These are phyloP conservation scores for Fusarium praegraminearum DNA, from an alignment of 2,329 filamentous ascomycete genomes.

Conservation along the genomic window DNA sequence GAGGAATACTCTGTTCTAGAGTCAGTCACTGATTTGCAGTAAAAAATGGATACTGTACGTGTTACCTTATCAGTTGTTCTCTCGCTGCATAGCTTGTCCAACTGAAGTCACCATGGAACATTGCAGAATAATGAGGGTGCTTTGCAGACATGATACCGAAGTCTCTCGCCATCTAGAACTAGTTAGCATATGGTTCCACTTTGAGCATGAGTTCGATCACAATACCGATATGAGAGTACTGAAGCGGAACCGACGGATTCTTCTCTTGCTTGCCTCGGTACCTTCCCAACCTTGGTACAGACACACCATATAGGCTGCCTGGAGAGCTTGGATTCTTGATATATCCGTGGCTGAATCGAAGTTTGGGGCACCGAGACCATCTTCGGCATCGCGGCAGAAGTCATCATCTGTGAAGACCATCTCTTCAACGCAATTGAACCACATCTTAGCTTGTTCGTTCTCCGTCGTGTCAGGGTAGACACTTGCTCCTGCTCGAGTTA, in stretches of 20 bases:
- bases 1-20: background rate
- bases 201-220: rapidly evolving
- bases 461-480: background rate
- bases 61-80: constrained; percentile 11
- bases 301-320: constrained; percentile 2
- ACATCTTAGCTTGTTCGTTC: constrained; percentile 1
- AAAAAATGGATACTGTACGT: no score
- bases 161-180: background rate
- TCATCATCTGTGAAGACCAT: background rate
- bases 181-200: background rate
- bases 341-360: rapidly evolving
- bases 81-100: constrained; percentile 5
- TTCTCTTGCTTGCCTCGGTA: background rate
- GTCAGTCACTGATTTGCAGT: no score
- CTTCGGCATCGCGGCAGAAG: background rate
- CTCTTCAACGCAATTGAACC: background rate
- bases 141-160: background rate
- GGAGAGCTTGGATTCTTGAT: background rate
- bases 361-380: rapidly evolving
- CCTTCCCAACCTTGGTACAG: constrained; percentile 11
- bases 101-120: no score
- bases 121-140: no score
- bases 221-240: background rate
- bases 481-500: background rate
- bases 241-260: background rate